Evolutionary conservation across 179 eudicot species (phyloP).

Genomic region (Beta lomatogona): DNA sequence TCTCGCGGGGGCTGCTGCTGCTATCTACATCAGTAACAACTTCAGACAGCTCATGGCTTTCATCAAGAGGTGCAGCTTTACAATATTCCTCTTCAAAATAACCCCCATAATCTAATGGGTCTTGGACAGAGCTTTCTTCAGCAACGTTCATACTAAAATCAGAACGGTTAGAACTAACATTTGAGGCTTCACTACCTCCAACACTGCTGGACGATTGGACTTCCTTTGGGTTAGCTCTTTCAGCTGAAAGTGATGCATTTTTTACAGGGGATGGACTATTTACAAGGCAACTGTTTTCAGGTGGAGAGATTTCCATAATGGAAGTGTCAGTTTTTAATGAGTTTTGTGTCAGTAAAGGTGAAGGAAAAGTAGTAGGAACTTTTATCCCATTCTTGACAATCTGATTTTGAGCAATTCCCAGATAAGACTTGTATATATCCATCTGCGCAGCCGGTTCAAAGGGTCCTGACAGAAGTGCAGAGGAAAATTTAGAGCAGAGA

Average conservation of each 20-base stretch:
- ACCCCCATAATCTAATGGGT: slow-evolving; percentile 65
- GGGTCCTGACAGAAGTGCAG: slow-evolving; percentile 39
- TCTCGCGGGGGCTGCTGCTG: slow-evolving; percentile 54
- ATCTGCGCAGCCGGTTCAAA: slow-evolving; percentile 33
- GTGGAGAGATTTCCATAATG: slow-evolving; percentile 44
- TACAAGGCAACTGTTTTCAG: slow-evolving; percentile 51
- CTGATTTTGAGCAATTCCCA: slow-evolving; percentile 29
- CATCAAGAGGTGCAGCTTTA: slow-evolving; percentile 58
- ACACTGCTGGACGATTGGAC: slow-evolving; percentile 60
- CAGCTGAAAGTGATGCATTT: slow-evolving; percentile 33
- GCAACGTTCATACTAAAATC: slow-evolving; percentile 71
- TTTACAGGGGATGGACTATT: slow-evolving; percentile 52
- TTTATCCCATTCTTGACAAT: slow-evolving; percentile 39
- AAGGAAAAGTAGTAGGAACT: slow-evolving; percentile 37
- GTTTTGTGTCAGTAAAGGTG: slow-evolving; percentile 41
- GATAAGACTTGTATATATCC: slow-evolving; percentile 37
- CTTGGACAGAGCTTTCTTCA: slow-evolving; percentile 63
- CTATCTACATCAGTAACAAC: slow-evolving; percentile 66
- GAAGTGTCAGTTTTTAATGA: slow-evolving; percentile 41
- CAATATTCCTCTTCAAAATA: slow-evolving; percentile 85
- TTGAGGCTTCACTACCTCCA: slow-evolving; percentile 65
- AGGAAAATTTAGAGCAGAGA: slow-evolving; percentile 13
- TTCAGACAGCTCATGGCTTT: slow-evolving; percentile 52
- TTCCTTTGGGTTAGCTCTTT: slow-evolving; percentile 43
- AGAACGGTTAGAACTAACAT: slow-evolving; percentile 75